These are phyloP conservation scores for Massarina eburnea DNA, from an alignment of 2,329 filamentous ascomycete genomes.

Conservation along the genomic window DNA sequence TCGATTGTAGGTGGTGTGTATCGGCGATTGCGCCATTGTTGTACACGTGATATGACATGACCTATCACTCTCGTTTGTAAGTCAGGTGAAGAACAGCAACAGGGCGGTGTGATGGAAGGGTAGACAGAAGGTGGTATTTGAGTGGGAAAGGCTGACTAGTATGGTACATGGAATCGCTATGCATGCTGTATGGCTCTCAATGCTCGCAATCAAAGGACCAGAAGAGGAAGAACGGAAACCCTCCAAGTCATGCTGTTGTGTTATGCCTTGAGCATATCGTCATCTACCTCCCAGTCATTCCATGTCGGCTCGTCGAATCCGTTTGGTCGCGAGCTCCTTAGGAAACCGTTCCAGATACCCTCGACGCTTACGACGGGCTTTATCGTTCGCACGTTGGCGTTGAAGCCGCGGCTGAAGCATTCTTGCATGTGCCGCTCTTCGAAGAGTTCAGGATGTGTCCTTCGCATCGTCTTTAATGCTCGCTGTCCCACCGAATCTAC, in stretches of 20 bases:
- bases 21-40: neutral
- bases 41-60: neutral
- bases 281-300: slow-evolving; percentile 49
- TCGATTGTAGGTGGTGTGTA: no score
- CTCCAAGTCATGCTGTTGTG: neutral
- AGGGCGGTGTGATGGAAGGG: neutral
- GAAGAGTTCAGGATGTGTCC: slow-evolving; percentile 58
- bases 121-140: neutral
- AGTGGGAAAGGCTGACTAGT: neutral
- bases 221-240: neutral
- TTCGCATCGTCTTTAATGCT: slow-evolving; percentile 58
- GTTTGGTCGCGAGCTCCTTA: slow-evolving; percentile 54
- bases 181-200: neutral
- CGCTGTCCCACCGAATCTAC: slow-evolving; percentile 66
- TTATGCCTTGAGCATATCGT: slow-evolving; percentile 37
- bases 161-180: slow-evolving; percentile 3
- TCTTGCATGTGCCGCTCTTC: slow-evolving; percentile 51
- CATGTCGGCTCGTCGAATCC: slow-evolving; percentile 54
- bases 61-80: no score
- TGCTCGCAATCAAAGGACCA: neutral
- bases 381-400: slow-evolving; percentile 52
- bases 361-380: slow-evolving; percentile 50
- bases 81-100: neutral
- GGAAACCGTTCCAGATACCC: slow-evolving; percentile 52
- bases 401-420: slow-evolving; percentile 49